These are phyloP conservation scores for Gastrolobium bilobum DNA, from an alignment of 306 rosid genomes.

Conservation along the genomic window DNA sequence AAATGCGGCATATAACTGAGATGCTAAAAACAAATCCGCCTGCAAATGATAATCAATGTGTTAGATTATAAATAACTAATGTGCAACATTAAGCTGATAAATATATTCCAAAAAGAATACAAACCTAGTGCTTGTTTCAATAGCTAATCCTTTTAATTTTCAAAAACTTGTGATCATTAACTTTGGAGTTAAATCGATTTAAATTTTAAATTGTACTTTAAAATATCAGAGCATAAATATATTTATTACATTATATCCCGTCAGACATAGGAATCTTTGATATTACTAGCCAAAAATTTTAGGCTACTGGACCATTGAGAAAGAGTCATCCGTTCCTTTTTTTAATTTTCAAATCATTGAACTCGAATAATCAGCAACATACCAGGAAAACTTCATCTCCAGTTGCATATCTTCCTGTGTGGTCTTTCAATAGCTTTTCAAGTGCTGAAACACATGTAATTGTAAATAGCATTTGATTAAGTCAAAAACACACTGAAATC, in stretches of 20 bases:
- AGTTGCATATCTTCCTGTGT: constrained; percentile 58
- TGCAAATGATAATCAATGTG: constrained; percentile 60
- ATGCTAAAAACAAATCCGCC: constrained; percentile 93
- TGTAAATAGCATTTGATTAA: constrained; percentile 30
- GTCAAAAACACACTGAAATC: constrained; percentile 23
- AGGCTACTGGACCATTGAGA: constrained; percentile 16
- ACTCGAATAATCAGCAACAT: not conserved
- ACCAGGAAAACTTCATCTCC: constrained; percentile 63
- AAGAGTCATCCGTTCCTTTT: constrained; percentile 1
- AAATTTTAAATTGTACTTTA: constrained; percentile 13
- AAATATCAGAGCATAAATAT: constrained; percentile 25
- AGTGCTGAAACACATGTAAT: constrained; percentile 51
- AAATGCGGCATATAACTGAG: constrained; percentile 65
- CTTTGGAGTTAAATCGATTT: constrained; percentile 24
- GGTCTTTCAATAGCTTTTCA: constrained; percentile 59
- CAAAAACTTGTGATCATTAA: constrained; percentile 26
- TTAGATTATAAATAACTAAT: constrained; percentile 34
- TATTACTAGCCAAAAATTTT: constrained; percentile 1
- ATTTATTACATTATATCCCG: constrained; percentile 8
- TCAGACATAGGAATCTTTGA: constrained; percentile 19
- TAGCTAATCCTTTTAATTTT: constrained; percentile 18
- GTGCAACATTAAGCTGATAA: constrained; percentile 23
- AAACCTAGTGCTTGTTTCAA: constrained; percentile 31
- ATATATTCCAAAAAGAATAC: constrained; percentile 32
- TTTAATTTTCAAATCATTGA: constrained; percentile 34